Percentiles rank a stretch among this genome's conserved stretches.
These are phyloP conservation scores for Dimargaris cristalligena DNA, from an alignment of 192 early-diverging fungal species.

Conservation along the genomic window DNA sequence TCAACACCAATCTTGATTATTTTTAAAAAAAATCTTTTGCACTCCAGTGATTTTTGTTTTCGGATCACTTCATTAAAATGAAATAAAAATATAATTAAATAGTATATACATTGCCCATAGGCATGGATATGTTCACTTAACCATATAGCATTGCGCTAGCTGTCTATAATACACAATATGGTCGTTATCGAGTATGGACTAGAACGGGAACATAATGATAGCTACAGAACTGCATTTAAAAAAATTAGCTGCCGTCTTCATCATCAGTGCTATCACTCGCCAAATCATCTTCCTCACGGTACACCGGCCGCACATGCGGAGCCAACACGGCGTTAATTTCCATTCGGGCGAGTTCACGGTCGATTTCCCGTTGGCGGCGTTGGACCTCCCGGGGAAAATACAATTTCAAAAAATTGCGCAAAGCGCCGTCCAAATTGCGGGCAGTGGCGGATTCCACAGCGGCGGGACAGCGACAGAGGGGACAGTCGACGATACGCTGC, in stretches of 20 bases:
- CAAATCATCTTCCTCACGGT: slow-evolving; percentile 18
- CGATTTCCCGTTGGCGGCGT: slow-evolving; percentile 44
- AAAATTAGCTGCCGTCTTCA: neutral
- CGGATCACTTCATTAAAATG: no score
- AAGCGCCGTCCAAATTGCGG: slow-evolving; percentile 37
- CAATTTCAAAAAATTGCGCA: slow-evolving; percentile 53
- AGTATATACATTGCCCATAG: no score
- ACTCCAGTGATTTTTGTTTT: no score
- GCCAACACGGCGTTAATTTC: slow-evolving; percentile 38
- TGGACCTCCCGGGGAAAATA: slow-evolving; percentile 69
- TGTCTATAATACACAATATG: no score
- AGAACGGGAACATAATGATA: no score
- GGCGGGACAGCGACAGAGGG: slow-evolving; percentile 45
- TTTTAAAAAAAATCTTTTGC: no score
- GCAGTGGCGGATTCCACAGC: slow-evolving; percentile 43
- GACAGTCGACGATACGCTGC: slow-evolving; percentile 47
- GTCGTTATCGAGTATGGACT: no score
- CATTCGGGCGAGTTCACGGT: slow-evolving; percentile 41
- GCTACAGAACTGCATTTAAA: no score
- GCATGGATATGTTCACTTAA: no score
- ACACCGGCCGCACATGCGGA: slow-evolving; percentile 17
- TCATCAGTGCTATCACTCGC: slow-evolving; percentile 2
- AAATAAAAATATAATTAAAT: no score
- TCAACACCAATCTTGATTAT: no score
- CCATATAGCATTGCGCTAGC: no score